Evolutionary conservation across 2,329 filamentous ascomycete species (phyloP).

Genomic region (Hymenotorrendiella dingleyae): DNA sequence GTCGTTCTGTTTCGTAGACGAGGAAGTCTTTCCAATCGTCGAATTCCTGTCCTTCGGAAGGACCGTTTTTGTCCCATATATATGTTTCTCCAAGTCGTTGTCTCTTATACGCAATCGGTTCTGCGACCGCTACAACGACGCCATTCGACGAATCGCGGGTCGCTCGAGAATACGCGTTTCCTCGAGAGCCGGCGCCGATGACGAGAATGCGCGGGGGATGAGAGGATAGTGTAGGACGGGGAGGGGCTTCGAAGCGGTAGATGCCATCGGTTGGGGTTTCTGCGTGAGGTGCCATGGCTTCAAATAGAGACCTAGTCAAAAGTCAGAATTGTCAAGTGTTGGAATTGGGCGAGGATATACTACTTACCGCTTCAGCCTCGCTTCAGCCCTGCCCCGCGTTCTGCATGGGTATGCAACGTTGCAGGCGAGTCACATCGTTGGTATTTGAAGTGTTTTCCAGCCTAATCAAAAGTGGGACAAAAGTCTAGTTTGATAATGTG

Average conservation of each 20-base stretch:
- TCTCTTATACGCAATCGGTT: constrained; percentile 75
- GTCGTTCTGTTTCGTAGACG: constrained; percentile 60
- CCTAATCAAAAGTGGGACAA: no score
- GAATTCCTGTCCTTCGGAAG: constrained; percentile 63
- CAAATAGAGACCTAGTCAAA: no score
- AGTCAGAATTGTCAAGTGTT: no score
- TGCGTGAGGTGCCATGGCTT: constrained; percentile 28
- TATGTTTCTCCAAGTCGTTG: constrained; percentile 61
- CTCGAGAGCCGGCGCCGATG: constrained; percentile 77
- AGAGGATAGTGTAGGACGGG: constrained; percentile 31
- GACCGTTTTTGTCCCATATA: constrained; percentile 57
- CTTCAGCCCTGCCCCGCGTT: constrained; percentile 14
- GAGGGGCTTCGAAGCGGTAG: constrained; percentile 23
- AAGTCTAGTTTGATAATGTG: no score
- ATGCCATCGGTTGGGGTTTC: constrained; percentile 13
- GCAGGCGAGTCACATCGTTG: constrained; percentile 12
- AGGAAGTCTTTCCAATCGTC: constrained; percentile 69
- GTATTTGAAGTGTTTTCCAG: no score
- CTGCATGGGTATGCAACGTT: constrained; percentile 16
- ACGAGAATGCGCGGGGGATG: constrained; percentile 64
- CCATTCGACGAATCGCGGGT: constrained; percentile 61
- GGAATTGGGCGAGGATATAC: background rate
- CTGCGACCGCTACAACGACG: constrained; percentile 70
- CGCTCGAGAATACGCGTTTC: constrained; percentile 65
- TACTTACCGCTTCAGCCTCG: background rate